Evolutionary conservation across 768 basidiomycete species (phyloP).

Genomic region (Gyrodon lividus): DNA sequence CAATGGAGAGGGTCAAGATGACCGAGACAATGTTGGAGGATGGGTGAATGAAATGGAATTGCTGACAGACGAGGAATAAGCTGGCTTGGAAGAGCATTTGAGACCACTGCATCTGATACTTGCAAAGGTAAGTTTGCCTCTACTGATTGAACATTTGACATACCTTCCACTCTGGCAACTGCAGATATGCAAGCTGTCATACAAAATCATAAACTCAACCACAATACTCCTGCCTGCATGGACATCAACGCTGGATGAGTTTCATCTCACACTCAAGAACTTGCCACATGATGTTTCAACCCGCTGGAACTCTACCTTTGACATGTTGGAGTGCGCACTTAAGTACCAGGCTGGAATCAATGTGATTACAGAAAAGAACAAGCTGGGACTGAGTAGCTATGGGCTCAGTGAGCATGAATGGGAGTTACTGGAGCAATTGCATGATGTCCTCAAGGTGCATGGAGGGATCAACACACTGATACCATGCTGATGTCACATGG

Average conservation of each 20-base stretch:
- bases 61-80: conserved; percentile 7
- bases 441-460: conserved; percentile 17
- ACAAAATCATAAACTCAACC: conserved; percentile 17
- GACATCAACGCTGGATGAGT: conserved; percentile 8
- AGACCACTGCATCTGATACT: not conserved
- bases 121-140: no score
- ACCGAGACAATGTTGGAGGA: conserved; percentile 8
- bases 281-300: conserved; percentile 16
- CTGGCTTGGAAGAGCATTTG: not conserved
- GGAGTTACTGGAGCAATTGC: conserved; percentile 22
- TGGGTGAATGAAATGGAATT: conserved; percentile 14
- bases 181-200: conserved; percentile 18
- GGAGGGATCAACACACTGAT: not conserved
- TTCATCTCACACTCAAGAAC: conserved; percentile 1
- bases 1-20: not conserved
- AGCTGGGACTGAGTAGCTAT: conserved; percentile 14
- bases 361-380: conserved; percentile 10
- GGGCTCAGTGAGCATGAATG: conserved; percentile 19
- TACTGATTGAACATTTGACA: conserved; percentile 6
- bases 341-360: conserved; percentile 24
- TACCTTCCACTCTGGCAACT: conserved; percentile 1
- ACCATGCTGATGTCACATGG: not conserved
- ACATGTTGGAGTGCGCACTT: conserved; percentile 21
- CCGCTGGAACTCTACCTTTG: conserved; percentile 17
- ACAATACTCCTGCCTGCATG: conserved; percentile 25